Base-by-base conservation (phyloP, 352 stramenopile species). In the Pythium grandisporangium region DNA sequence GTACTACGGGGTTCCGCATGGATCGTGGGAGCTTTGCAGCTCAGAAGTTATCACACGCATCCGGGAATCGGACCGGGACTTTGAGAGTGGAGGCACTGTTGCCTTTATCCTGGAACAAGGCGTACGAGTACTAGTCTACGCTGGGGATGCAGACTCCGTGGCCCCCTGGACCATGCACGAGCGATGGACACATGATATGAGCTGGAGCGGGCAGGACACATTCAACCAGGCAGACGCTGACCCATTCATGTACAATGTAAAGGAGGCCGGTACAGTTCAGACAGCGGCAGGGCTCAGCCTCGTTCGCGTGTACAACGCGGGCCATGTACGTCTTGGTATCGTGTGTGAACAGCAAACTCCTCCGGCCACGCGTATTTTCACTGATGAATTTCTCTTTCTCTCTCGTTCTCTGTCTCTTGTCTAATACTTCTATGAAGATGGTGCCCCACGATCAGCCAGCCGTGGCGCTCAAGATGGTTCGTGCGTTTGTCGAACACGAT, bases 241-340 rank as follows among this genome's bases (percentile, higher is more conserved):
- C 27, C 22, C 29, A 2, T 71, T 55, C 19, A 21, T 12, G 3
- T 33, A 70, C 5, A 30, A 73, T 8, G 60, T 40, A 0, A 32
- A 37, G 3, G 11, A n/a, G 1, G 58, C 68, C 16, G 78, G 78
- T 7, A 48, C 58, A 6, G 46, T 87, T 5, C 66, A 63, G 16
- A 71, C 51, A 16, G 58, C 61, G 0, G 25, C 68, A 30, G 72
- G 70, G 6, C 53, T 92, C 14, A 88, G 60, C 29, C 79, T 92
- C 30, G 60, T 84, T 42, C 67, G 72, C 22, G 53, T 92, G 34
- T 81, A 60, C 42, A 43, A 79, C 6, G 58, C 74, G 2, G 73
- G 79, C 21, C 79, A 92, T 45, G 76, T 90, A 69, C 39, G 71
- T 80, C n/a, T n/a, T n/a, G n/a, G n/a, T n/a, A n/a, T n/a, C n/a